These are phyloP conservation scores for Clavispora carvajalis DNA, from an alignment of 805 yeast genomes.

Conservation along the genomic window DNA sequence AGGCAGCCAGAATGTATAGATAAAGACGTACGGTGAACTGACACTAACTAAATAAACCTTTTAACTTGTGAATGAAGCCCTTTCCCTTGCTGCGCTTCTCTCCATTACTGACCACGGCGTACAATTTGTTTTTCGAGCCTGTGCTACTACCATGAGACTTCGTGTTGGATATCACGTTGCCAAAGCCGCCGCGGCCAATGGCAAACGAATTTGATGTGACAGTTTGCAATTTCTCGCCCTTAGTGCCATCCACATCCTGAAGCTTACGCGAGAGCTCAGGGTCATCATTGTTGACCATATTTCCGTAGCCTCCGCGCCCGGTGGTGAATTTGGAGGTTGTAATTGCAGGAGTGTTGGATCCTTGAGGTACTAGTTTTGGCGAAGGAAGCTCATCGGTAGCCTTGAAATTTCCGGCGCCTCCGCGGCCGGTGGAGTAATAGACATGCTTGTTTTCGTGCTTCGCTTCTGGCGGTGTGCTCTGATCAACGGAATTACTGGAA, in stretches of 20 bases:
- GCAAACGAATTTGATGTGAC: conserved; percentile 43
- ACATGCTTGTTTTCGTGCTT: conserved; percentile 23
- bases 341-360: conserved; percentile 57
- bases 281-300: conserved; percentile 61
- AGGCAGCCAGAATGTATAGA: not conserved
- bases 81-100: conserved; percentile 21
- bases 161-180: conserved; percentile 44
- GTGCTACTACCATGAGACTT: conserved; percentile 19
- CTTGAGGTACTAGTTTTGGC: conserved; percentile 53
- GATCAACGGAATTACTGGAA: conserved; percentile 1
- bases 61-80: conserved; percentile 42
- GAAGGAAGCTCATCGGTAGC: conserved; percentile 39
- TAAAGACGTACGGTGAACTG: not conserved
- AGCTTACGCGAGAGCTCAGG: conserved; percentile 54
- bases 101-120: conserved; percentile 33
- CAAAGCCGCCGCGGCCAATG: conserved; percentile 65
- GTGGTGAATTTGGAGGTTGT: conserved; percentile 56
- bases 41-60: conserved; percentile 27
- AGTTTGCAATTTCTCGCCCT: conserved; percentile 31
- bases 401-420: conserved; percentile 71
- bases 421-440: conserved; percentile 66
- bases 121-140: conserved; percentile 24
- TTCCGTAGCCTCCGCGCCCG: conserved; percentile 78
- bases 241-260: conserved; percentile 54
- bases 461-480: conserved; percentile 2